These are phyloP conservation scores for Singerocomus rubriflavus DNA, from an alignment of 1,284 basidiomycete genomes.

Conservation along the genomic window DNA sequence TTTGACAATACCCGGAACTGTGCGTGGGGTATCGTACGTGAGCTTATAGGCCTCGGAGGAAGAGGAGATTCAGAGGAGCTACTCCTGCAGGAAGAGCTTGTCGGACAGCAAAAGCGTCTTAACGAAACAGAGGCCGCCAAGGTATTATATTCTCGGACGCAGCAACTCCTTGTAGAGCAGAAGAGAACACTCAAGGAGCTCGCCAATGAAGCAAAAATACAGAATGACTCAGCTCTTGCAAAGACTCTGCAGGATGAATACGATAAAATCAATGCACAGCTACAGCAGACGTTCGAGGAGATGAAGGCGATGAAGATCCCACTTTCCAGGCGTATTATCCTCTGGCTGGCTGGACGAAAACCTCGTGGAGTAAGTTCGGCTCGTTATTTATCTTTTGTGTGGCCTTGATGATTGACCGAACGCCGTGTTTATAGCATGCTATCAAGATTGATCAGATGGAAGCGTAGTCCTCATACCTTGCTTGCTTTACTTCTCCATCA, in stretches of 20 bases:
- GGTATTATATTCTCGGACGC: constrained; percentile 15
- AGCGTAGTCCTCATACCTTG: not conserved
- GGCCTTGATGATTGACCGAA: not conserved
- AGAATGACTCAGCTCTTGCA: constrained; percentile 9
- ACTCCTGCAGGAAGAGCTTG: constrained; percentile 24
- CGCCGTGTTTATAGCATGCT: not conserved
- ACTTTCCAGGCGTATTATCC: constrained; percentile 12
- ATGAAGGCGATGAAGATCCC: constrained; percentile 21
- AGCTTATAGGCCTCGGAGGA: not conserved
- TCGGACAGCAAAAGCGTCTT: constrained; percentile 12
- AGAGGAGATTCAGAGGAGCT: not conserved
- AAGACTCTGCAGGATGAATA: constrained; percentile 12
- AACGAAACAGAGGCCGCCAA: constrained; percentile 25
- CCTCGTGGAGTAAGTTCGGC: constrained; percentile 9
- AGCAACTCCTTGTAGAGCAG: constrained; percentile 20
- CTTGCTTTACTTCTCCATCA: not conserved
- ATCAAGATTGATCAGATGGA: not conserved
- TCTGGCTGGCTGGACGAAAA: constrained; percentile 7
- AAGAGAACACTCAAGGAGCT: constrained; percentile 10
- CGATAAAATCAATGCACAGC: constrained; percentile 3
- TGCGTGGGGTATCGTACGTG: constrained; percentile 7
- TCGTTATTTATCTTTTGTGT: not conserved
- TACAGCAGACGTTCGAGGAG: constrained; percentile 18
- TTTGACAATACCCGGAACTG: constrained; percentile 5
- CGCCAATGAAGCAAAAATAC: constrained; percentile 10